These are phyloP conservation scores for Podaxis pistillaris DNA, from an alignment of 768 basidiomycete species.

Conservation along the genomic window DNA sequence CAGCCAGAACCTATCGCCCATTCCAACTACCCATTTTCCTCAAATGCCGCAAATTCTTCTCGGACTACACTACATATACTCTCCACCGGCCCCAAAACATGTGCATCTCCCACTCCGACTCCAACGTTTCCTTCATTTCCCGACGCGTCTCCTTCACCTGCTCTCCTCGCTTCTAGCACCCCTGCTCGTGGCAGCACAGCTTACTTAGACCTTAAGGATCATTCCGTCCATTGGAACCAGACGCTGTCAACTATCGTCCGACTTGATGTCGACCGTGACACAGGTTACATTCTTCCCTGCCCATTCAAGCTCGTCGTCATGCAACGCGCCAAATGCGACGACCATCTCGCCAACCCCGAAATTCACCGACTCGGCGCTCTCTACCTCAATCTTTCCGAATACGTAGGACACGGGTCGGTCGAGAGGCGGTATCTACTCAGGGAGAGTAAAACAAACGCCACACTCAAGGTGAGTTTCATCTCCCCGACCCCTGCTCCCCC, in stretches of 20 bases:
- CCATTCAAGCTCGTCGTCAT: conserved; percentile 67
- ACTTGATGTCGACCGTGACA: conserved; percentile 54
- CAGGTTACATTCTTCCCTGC: conserved; percentile 50
- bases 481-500: background rate
- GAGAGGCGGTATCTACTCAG: conserved; percentile 65
- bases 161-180: conserved; percentile 21
- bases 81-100: conserved; percentile 15
- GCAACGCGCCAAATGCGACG: conserved; percentile 57
- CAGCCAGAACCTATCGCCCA: conserved; percentile 14
- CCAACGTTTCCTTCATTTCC: background rate
- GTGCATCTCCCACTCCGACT: background rate
- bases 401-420: conserved; percentile 57
- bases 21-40: conserved; percentile 15
- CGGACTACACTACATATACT: conserved; percentile 10
- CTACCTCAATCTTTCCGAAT: conserved; percentile 73
- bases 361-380: conserved; percentile 65
- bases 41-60: conserved; percentile 13
- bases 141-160: background rate
- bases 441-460: conserved; percentile 67
- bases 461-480: conserved; percentile 42
- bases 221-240: conserved; percentile 63
- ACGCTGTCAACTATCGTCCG: conserved; percentile 56
- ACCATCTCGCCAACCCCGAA: conserved; percentile 47
- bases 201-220: conserved; percentile 60
- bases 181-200: conserved; percentile 59